Evolutionary conservation across 2,329 filamentous ascomycete species (phyloP).

Genomic region (Sphaerostilbella broomeana): DNA sequence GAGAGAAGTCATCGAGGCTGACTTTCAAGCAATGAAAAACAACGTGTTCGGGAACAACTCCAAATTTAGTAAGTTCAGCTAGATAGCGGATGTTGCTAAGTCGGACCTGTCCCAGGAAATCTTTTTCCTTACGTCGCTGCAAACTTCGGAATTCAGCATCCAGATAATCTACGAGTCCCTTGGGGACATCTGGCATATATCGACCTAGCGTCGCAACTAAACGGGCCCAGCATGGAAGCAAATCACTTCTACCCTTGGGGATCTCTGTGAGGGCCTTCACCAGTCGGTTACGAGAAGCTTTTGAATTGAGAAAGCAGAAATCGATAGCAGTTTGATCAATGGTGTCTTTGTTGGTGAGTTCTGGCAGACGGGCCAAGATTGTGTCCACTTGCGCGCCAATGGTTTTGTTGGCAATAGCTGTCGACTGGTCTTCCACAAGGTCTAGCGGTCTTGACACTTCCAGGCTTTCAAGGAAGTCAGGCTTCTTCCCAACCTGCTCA

Average conservation of each 20-base stretch:
- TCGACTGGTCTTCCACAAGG: conserved; percentile 74
- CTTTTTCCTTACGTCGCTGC: conserved; percentile 94
- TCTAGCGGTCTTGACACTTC: conserved; percentile 46
- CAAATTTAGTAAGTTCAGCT: conserved; percentile 95
- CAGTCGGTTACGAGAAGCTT: conserved; percentile 89
- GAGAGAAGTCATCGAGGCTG: conserved; percentile 92
- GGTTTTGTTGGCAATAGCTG: conserved; percentile 93
- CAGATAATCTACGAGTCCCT: conserved; percentile 82
- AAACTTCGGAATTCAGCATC: conserved; percentile 96
- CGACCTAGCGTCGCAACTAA: conserved; percentile 87
- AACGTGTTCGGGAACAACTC: conserved; percentile 94
- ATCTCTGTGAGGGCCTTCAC: conserved; percentile 91
- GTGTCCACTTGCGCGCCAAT: conserved; percentile 96
- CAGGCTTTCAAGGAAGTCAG: conserved; percentile 46
- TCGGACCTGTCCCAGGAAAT: conserved; percentile 89
- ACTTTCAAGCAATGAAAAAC: conserved; percentile 99
- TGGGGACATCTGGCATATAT: conserved; percentile 91
- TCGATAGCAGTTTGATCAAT: conserved; percentile 92
- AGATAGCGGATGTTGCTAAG: conserved; percentile 96
- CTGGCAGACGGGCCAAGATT: conserved; percentile 77
- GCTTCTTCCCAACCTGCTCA: conserved; percentile 74
- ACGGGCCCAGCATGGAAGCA: conserved; percentile 86
- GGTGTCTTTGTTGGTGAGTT: conserved; percentile 82
- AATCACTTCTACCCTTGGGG: conserved; percentile 85
- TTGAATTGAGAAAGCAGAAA: conserved; percentile 97